These are phyloP conservation scores for Pseudogymnoascus sp. DNA, from an alignment of 2,329 filamentous ascomycete species.

Conservation along the genomic window DNA sequence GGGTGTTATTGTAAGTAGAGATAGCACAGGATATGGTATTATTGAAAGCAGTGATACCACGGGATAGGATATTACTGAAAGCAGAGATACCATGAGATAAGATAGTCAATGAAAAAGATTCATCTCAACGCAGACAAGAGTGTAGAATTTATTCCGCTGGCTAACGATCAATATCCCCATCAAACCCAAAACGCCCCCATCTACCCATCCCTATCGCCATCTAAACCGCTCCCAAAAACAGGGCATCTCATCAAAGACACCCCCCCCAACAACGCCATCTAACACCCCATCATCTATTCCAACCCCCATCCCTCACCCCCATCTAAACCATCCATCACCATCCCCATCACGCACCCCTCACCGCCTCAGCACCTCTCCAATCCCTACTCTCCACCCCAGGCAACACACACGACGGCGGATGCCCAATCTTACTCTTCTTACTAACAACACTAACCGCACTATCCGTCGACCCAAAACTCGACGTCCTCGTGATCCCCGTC, in stretches of 20 bases:
- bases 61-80: background rate
- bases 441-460: constrained; percentile 14
- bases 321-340: background rate
- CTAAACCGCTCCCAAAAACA: background rate
- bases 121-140: background rate
- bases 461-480: constrained; percentile 38
- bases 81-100: background rate
- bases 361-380: constrained; percentile 22
- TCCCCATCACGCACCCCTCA: constrained; percentile 15
- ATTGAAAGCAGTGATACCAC: background rate
- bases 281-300: constrained; percentile 12
- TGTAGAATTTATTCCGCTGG: background rate
- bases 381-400: constrained; percentile 22
- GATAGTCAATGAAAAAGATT: background rate
- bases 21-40: background rate
- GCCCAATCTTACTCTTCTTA: background rate
- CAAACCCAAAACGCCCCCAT: constrained; percentile 9
- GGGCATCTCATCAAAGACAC: background rate
- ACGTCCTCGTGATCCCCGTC: constrained; percentile 45
- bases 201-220: constrained; percentile 10
- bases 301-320: background rate
- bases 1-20: background rate
- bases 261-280: background rate
- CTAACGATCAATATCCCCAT: background rate
- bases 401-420: constrained; percentile 13